phyloP scores from a whole-genome alignment of 192 early-diverging fungal genomes.

The Glomus cerebriforme region DNA sequence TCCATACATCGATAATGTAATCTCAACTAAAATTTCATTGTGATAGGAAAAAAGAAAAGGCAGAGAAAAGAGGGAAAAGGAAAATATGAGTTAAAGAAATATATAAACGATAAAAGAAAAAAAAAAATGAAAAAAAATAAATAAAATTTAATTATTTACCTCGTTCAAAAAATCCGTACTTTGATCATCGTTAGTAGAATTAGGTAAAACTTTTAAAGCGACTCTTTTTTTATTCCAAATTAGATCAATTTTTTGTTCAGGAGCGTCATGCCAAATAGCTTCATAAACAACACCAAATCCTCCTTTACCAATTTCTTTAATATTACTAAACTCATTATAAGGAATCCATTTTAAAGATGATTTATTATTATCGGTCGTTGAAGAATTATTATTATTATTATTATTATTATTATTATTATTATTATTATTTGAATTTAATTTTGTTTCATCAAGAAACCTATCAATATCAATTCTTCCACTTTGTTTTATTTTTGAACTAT shows the following conservation, averaged over 20 bases:
- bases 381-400: neutral
- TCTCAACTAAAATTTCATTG: neutral
- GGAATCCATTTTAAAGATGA: conserved; percentile 16
- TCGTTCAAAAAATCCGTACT: conserved; percentile 8
- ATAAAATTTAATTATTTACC: too few relatives aligned
- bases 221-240: conserved; percentile 24
- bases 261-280: conserved; percentile 17
- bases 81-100: too few relatives aligned
- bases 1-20: conserved; percentile 16
- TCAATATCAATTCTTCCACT: conserved; percentile 1
- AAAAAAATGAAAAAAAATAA: neutral
- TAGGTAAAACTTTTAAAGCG: neutral
- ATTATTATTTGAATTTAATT: neutral
- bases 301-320: conserved; percentile 21
- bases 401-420: too few relatives aligned
- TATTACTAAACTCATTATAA: conserved; percentile 12
- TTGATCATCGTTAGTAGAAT: neutral
- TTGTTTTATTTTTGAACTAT: neutral
- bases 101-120: neutral
- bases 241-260: neutral
- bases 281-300: conserved; percentile 9
- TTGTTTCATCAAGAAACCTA: conserved; percentile 4
- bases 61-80: too few relatives aligned
- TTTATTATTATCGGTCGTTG: neutral
- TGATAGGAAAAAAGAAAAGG: neutral